Evolutionary conservation across 345 rosid genomes (phyloP), one percentile per base, ranked within the genome.

Genomic region (Syzygium grande): DNA sequence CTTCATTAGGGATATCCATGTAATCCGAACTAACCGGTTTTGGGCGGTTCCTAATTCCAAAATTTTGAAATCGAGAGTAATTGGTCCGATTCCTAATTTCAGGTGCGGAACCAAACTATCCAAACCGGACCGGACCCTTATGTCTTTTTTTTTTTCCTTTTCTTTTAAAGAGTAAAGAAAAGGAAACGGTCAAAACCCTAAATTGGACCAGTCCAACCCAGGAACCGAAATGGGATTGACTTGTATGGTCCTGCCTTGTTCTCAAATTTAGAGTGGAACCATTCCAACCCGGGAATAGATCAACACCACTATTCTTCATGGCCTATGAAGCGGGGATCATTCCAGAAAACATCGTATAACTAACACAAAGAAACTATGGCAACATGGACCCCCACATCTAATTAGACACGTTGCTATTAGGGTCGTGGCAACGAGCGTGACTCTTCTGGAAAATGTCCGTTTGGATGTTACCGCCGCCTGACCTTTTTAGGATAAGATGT

Each of bases 171-270:
- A 59, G 30, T 27, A 27, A 27, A 59, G 16, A 11, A 59, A 25
- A 59, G 25, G 1, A 27, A 59, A 59, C 27, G 11, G 12, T 25
- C 16, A 59, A 59, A 0, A 59, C 11, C 1, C 6, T 59, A 59
- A 59, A 59, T 59, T 0, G 1, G 1, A 59, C 0, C 0, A 0
- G 7, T 59, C 65, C 30, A 59, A 59, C 7, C 27, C 0, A 2
- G 0, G 7, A 59, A 27, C 15, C 0, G 0, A 0, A 2, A 43
- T 6, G 46, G 46, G 7, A 43, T 1, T 43, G 46, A 43, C 46
- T 43, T 43, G 46, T 43, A 43, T 43, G 7, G 46, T 43, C 1
- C 1, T 5, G 7, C 7, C 46, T 43, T 6, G 46, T 6, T 43
- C 46, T 43, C 46, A 43, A 59, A 27, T 11, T 15, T 27, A 5